phyloP scores from a whole-genome alignment of 345 rosid genomes.

The Ceriops decandra region DNA sequence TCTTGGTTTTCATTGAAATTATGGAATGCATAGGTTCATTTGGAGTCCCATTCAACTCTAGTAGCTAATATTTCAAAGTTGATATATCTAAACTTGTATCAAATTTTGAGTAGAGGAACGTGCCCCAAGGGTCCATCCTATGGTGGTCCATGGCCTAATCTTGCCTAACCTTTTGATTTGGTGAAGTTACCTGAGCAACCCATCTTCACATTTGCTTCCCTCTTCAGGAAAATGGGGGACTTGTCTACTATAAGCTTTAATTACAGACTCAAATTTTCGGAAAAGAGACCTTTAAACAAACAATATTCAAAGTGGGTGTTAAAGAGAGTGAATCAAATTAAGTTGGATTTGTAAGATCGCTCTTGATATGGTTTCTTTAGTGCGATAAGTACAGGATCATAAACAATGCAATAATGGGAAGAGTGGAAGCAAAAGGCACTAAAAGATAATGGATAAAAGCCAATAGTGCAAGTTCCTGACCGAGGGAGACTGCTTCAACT shows the following conservation, averaged over 20 bases:
- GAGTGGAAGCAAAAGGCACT: slow-evolving; percentile 34
- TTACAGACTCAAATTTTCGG: background rate
- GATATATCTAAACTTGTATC: too few relatives aligned
- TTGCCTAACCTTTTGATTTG: too few relatives aligned
- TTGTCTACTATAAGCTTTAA: background rate
- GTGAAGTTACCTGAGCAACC: background rate
- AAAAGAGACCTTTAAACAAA: background rate
- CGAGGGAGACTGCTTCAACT: slow-evolving; percentile 14
- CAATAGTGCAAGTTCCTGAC: slow-evolving; percentile 17
- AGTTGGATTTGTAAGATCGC: background rate
- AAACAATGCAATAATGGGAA: slow-evolving; percentile 7
- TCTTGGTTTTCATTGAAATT: too few relatives aligned
- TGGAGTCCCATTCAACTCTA: too few relatives aligned
- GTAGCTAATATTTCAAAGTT: too few relatives aligned
- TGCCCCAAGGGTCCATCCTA: too few relatives aligned
- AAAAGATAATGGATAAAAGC: slow-evolving; percentile 14
- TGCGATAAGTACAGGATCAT: slow-evolving; percentile 6
- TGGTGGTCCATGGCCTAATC: too few relatives aligned
- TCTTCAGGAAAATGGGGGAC: background rate
- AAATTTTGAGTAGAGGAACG: too few relatives aligned
- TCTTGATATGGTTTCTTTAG: background rate
- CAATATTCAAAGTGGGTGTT: too few relatives aligned
- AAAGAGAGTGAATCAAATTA: background rate
- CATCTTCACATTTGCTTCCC: background rate
- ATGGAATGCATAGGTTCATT: too few relatives aligned